These are phyloP conservation scores for Penicillium subrubescens DNA, from an alignment of 495 filamentous ascomycete genomes.

Conservation along the genomic window DNA sequence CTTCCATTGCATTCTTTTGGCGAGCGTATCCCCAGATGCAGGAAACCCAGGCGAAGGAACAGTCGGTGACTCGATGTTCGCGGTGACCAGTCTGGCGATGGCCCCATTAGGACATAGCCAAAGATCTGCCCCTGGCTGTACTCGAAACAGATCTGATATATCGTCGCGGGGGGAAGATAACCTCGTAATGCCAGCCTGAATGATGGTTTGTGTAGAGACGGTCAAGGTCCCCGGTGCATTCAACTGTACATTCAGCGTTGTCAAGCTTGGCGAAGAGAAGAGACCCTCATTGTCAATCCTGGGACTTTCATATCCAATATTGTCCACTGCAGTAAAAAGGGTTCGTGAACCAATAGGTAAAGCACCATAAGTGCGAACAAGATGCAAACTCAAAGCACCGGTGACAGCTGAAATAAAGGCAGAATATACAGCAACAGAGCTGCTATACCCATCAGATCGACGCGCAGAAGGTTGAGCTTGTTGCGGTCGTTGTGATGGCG, in stretches of 20 bases:
- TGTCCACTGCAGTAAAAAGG: slow-evolving; percentile 43
- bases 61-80: slow-evolving; percentile 24
- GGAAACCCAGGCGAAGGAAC: slow-evolving; percentile 27
- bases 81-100: slow-evolving; percentile 44
- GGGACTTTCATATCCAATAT: slow-evolving; percentile 33
- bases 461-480: slow-evolving; percentile 30
- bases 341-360: slow-evolving; percentile 51
- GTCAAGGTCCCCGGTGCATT: slow-evolving; percentile 42
- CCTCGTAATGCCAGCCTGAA: slow-evolving; percentile 42
- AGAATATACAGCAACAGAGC: slow-evolving; percentile 45
- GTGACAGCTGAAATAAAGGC: slow-evolving; percentile 48
- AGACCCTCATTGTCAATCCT: slow-evolving; percentile 33
- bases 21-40: slow-evolving; percentile 11
- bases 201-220: slow-evolving; percentile 41
- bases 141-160: slow-evolving; percentile 20
- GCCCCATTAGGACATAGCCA: slow-evolving; percentile 55
- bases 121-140: slow-evolving; percentile 41
- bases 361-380: slow-evolving; percentile 40
- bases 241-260: slow-evolving; percentile 44
- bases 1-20: slow-evolving; percentile 42
- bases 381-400: slow-evolving; percentile 43
- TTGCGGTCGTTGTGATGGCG: slow-evolving; percentile 32
- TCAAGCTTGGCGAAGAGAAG: slow-evolving; percentile 35
- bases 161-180: slow-evolving; percentile 29
- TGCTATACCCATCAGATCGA: slow-evolving; percentile 38